Conservation (phyloP, 2,329 filamentous ascomycete genomes). For the Nigrograna mackinnonii region DNA sequence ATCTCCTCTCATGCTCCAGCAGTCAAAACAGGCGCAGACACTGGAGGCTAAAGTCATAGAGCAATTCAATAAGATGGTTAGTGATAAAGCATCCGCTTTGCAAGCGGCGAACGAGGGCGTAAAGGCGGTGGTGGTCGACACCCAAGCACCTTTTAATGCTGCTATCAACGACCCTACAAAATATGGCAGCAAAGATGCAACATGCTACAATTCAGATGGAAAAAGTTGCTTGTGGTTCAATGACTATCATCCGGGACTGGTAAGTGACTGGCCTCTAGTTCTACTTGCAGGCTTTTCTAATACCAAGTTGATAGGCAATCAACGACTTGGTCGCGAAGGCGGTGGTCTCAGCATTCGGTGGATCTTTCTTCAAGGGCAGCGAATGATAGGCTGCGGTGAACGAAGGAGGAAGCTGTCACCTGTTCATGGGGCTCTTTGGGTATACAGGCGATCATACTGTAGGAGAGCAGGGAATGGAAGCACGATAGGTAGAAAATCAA, state of each 20-base stretch:
- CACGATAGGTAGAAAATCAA: too few species aligned
- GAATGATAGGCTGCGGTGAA: too few species aligned
- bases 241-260: conserved; percentile 18
- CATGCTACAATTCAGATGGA: conserved; percentile 48
- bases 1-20: conserved; percentile 15
- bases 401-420: too few species aligned
- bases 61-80: conserved; percentile 44
- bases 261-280: not conserved
- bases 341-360: conserved; percentile 5
- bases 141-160: conserved; percentile 44
- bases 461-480: too few species aligned
- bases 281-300: conserved; percentile 1
- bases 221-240: conserved; percentile 52
- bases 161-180: conserved; percentile 46
- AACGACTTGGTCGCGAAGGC: conserved; percentile 14
- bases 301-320: conserved; percentile 10
- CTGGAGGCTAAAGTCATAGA: conserved; percentile 40
- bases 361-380: conserved; percentile 7
- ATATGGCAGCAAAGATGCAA: conserved; percentile 49
- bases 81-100: conserved; percentile 34
- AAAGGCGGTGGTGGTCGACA: conserved; percentile 45
- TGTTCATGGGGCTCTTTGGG: too few species aligned
- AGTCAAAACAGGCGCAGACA: conserved; percentile 21
- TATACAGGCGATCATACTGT: too few species aligned
- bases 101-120: conserved; percentile 37